Evolutionary conservation across 352 stramenopile genomes (phyloP).

Genomic region (Pythium diclinum): DNA sequence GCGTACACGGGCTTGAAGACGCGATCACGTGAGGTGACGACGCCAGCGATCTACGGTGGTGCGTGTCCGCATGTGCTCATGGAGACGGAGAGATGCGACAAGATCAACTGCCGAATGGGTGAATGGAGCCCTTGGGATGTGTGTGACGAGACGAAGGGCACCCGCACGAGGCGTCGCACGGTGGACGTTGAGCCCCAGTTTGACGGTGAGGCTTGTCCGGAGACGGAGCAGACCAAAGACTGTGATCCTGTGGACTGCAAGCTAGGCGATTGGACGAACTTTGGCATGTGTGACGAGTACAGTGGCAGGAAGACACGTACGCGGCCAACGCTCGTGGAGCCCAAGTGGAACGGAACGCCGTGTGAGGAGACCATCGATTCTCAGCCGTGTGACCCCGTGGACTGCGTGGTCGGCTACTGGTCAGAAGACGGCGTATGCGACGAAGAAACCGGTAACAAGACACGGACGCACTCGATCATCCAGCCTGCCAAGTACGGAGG

Average conservation of each 20-base stretch:
- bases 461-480: conserved; percentile 14
- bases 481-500: conserved; percentile 23
- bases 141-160: not conserved
- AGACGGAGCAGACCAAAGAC: not conserved
- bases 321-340: not conserved
- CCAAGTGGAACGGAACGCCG: conserved; percentile 12
- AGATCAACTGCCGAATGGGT: not conserved
- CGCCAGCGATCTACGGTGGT: not conserved
- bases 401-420: conserved; percentile 12
- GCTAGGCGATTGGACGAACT: conserved; percentile 15
- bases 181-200: not conserved
- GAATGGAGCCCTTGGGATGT: not conserved
- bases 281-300: conserved; percentile 13
- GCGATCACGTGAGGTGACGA: not conserved
- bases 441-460: not conserved
- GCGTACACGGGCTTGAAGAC: conserved; percentile 6
- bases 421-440: not conserved
- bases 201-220: conserved; percentile 18
- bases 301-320: not conserved
- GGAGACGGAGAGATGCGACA: not conserved
- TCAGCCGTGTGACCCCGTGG: conserved; percentile 4
- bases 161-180: not conserved
- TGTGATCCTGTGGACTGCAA: conserved; percentile 19
- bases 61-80: conserved; percentile 15
- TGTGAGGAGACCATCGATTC: conserved; percentile 8